A percentile compares a stretch with the other conserved stretches of the same genome.
Evolutionary conservation across 805 yeast species (phyloP).

Genomic region (Kluyveromyces lactis): DNA sequence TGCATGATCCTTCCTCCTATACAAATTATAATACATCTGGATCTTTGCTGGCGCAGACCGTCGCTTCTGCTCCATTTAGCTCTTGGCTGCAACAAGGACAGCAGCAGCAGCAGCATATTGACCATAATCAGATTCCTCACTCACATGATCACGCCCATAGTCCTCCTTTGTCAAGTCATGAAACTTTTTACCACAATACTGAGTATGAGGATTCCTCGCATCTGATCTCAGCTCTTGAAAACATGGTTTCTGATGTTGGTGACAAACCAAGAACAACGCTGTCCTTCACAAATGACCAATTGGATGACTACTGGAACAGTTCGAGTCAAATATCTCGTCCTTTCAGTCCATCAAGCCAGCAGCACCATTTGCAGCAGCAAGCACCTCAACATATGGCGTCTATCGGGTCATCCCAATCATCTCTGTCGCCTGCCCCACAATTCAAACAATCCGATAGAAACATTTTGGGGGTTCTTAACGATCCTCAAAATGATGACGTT

Average conservation of each 20-base stretch:
- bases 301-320: conserved; percentile 27
- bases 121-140: background rate
- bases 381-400: background rate
- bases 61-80: conserved; percentile 4
- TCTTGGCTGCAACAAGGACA: conserved; percentile 4
- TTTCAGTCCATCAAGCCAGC: background rate
- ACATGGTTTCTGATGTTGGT: conserved; percentile 27
- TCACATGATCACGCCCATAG: background rate
- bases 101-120: background rate
- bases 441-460: conserved; percentile 3
- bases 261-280: conserved; percentile 20
- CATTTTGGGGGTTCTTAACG: conserved; percentile 2
- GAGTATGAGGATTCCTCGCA: conserved; percentile 25
- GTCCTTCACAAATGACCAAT: conserved; percentile 29
- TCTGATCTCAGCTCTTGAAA: conserved; percentile 25
- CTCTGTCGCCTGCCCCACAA: conserved; percentile 3
- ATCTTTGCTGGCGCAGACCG: conserved; percentile 4
- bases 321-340: background rate
- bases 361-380: background rate
- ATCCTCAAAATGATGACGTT: conserved; percentile 6
- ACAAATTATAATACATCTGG: background rate
- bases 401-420: conserved; percentile 4
- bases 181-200: conserved; percentile 16
- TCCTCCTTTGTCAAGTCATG: background rate
- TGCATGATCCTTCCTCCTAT: conserved; percentile 4